Evolutionary conservation across 495 filamentous ascomycete species (phyloP).

Genomic region (Darksidea phi): DNA sequence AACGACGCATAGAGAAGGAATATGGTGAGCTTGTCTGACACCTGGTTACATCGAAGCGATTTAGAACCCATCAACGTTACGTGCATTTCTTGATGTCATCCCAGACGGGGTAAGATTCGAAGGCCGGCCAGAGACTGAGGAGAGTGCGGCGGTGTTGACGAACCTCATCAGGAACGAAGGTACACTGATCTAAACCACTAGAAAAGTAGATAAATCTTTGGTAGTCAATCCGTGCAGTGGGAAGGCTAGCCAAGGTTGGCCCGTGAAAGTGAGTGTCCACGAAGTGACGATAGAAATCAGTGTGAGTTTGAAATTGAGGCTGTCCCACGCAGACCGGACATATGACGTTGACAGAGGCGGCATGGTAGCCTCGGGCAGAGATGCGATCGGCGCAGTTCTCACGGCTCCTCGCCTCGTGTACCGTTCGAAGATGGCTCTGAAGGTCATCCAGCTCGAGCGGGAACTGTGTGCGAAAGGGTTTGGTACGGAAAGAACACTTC

Average conservation of each 20-base stretch:
- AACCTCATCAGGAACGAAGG: not conserved
- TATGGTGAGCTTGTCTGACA: not conserved
- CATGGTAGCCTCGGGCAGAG: not conserved
- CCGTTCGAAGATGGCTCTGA: not conserved
- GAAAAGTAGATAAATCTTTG: too few relatives aligned
- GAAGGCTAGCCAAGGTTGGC: too few relatives aligned
- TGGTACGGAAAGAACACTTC: not conserved
- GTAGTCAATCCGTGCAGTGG: too few relatives aligned
- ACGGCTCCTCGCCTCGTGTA: not conserved
- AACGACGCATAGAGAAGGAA: not conserved
- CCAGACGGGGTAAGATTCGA: not conserved
- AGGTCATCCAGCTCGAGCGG: not conserved
- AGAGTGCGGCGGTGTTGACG: conserved; percentile 4
- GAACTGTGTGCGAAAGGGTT: too few relatives aligned
- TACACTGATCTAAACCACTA: too few relatives aligned
- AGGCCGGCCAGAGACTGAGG: conserved; percentile 4
- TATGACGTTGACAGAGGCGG: not conserved
- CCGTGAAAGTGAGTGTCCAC: not conserved
- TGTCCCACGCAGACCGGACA: not conserved
- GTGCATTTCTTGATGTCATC: not conserved
- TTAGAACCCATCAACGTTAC: not conserved
- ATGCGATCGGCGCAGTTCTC: not conserved
- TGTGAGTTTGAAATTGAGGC: not conserved
- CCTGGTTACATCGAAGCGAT: not conserved
- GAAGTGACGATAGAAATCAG: not conserved